phyloP scores from a whole-genome alignment of 148 eudicot species.

The Polygonum aviculare region DNA sequence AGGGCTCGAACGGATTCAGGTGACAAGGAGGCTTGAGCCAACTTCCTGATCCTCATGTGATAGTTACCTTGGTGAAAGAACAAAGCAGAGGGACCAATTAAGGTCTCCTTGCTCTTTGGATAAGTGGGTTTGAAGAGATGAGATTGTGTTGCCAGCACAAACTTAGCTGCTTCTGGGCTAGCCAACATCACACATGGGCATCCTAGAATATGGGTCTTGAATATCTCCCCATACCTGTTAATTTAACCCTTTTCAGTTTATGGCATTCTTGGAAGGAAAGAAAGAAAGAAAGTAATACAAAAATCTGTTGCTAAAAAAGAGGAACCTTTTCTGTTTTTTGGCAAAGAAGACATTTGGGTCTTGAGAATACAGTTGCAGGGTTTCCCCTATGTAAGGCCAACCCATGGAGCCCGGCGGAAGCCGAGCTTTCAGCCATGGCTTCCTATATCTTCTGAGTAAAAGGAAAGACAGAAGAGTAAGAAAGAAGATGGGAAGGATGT shows the following conservation, averaged over 20 bases:
- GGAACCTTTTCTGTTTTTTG: slow-evolving; percentile 63
- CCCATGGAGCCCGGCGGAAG: slow-evolving; percentile 85
- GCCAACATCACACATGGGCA: slow-evolving; percentile 55
- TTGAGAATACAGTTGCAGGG: slow-evolving; percentile 81
- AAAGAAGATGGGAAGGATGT: slow-evolving; percentile 1
- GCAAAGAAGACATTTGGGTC: slow-evolving; percentile 90
- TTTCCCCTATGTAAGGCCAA: slow-evolving; percentile 89
- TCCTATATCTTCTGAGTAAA: neutral
- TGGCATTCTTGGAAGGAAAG: neutral
- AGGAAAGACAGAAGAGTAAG: neutral
- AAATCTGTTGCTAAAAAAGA: too few species aligned
- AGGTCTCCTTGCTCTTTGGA: slow-evolving; percentile 46
- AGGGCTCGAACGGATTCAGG: slow-evolving; percentile 29
- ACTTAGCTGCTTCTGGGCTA: slow-evolving; percentile 50
- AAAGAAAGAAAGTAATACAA: neutral
- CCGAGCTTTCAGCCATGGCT: slow-evolving; percentile 4
- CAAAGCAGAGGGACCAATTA: slow-evolving; percentile 39
- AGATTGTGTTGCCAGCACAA: slow-evolving; percentile 35
- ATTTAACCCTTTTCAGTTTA: neutral
- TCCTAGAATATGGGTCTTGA: slow-evolving; percentile 46
- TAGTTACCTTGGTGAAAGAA: slow-evolving; percentile 57
- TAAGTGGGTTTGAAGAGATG: slow-evolving; percentile 52
- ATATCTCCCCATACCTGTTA: slow-evolving; percentile 45
- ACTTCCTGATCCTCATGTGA: slow-evolving; percentile 36
- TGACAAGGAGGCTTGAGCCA: slow-evolving; percentile 30